Conservation (phyloP, 441 rosid species). For the Gossypium gossypioides region DNA sequence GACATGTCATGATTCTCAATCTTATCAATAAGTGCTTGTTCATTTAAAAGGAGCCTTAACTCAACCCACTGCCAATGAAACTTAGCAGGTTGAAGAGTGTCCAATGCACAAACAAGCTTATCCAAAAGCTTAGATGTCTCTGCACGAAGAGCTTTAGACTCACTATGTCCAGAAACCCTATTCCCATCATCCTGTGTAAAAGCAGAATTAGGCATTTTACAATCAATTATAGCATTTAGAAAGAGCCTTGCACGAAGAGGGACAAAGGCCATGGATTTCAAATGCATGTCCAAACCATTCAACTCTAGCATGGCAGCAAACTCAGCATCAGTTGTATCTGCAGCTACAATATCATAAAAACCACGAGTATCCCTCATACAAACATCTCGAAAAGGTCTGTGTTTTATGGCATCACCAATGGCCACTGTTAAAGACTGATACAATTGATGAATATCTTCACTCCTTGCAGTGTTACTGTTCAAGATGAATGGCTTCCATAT, state of each 20-base stretch:
- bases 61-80: conserved; percentile 99
- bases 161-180: conserved; percentile 43
- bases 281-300: conserved; percentile 60
- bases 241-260: conserved; percentile 92
- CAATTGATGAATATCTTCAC: conserved; percentile 75
- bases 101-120: conserved; percentile 72
- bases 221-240: conserved; percentile 76
- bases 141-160: conserved; percentile 35
- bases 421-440: conserved; percentile 69
- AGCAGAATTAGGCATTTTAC: conserved; percentile 48
- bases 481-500: conserved; percentile 68
- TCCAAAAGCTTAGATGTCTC: conserved; percentile 67
- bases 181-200: conserved; percentile 48
- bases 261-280: conserved; percentile 60
- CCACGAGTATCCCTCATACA: conserved; percentile 78
- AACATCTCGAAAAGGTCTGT: conserved; percentile 81
- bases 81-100: conserved; percentile 87
- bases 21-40: conserved; percentile 87
- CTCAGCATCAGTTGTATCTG: conserved; percentile 79
- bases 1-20: conserved; percentile 63
- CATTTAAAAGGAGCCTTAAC: conserved; percentile 90
- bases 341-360: conserved; percentile 75
- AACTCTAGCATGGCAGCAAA: conserved; percentile 61
- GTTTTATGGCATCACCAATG: conserved; percentile 65
- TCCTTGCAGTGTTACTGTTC: conserved; percentile 36